These are phyloP conservation scores for Aspergillus arachidicola DNA, from an alignment of 2,329 filamentous ascomycete genomes.

Conservation along the genomic window DNA sequence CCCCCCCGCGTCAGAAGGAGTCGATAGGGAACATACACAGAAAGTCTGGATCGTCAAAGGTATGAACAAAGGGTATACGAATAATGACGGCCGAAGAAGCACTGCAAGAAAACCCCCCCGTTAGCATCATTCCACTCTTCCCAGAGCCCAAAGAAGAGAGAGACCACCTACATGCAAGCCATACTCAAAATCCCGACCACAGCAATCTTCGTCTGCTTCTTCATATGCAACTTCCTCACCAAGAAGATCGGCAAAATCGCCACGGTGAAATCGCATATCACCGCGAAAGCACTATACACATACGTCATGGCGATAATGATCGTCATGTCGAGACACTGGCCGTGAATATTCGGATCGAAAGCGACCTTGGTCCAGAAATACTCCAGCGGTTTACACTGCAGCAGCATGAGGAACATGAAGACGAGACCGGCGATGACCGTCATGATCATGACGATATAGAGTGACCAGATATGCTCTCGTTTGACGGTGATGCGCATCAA, in stretches of 20 bases:
- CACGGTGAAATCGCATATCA: slow-evolving; percentile 54
- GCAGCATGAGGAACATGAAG: slow-evolving; percentile 56
- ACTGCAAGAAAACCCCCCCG: slow-evolving; percentile 13
- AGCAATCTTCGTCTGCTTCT: slow-evolving; percentile 53
- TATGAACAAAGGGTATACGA: slow-evolving; percentile 46
- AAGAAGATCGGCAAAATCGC: slow-evolving; percentile 57
- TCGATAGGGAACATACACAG: slow-evolving; percentile 28
- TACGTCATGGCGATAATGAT: slow-evolving; percentile 39
- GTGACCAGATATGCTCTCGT: slow-evolving; percentile 49
- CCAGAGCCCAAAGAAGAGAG: slow-evolving; percentile 12
- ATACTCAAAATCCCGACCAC: slow-evolving; percentile 58
- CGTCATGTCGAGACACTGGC: slow-evolving; percentile 45
- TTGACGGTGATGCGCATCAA: slow-evolving; percentile 54
- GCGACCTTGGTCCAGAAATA: slow-evolving; percentile 52
- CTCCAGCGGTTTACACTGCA: slow-evolving; percentile 55
- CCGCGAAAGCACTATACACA: slow-evolving; percentile 36
- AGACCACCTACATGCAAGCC: slow-evolving; percentile 51
- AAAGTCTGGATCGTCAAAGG: slow-evolving; percentile 39
- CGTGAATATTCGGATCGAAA: slow-evolving; percentile 31
- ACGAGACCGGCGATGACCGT: slow-evolving; percentile 49
- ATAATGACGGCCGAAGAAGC: slow-evolving; percentile 51
- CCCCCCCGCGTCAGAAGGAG: neutral
- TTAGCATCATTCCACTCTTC: neutral
- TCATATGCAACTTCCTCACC: slow-evolving; percentile 60
- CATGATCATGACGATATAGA: slow-evolving; percentile 48